Conservation (phyloP, 176 grass and related monocot species). For the Hyparrhenia diplandra region DNA sequence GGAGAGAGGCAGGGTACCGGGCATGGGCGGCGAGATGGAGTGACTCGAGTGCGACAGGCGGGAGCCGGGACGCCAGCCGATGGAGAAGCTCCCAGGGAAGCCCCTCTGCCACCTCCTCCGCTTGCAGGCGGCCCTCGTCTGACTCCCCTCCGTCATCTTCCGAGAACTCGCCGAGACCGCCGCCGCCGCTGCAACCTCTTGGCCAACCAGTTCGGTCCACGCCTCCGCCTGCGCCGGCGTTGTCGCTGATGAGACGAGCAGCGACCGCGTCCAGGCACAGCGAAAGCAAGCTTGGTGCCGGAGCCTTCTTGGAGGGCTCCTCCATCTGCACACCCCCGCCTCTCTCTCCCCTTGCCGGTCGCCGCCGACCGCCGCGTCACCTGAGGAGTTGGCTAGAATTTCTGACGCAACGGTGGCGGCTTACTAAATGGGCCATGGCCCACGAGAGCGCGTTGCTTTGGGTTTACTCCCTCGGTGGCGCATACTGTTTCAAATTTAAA, state of each 20-base stretch:
- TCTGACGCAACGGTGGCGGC: too few relatives aligned
- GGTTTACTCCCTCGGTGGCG: too few relatives aligned
- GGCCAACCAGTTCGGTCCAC: background rate
- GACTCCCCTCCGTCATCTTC: background rate
- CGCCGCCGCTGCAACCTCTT: background rate
- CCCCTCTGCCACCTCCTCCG: background rate
- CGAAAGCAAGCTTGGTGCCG: background rate
- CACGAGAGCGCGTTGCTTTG: too few relatives aligned
- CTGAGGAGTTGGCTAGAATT: too few relatives aligned
- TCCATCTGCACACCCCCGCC: background rate
- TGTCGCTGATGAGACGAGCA: background rate
- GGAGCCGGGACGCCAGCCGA: slow-evolving; percentile 3
- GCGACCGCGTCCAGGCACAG: slow-evolving; percentile 13
- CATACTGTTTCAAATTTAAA: too few relatives aligned
- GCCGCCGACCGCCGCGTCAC: background rate
- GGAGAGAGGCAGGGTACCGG: slow-evolving; percentile 2
- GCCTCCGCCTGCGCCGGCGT: background rate
- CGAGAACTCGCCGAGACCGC: background rate
- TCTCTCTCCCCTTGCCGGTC: background rate
- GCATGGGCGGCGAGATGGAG: slow-evolving; percentile 41
- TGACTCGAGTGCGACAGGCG: slow-evolving; percentile 50
- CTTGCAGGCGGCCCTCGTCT: background rate
- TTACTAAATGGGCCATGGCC: too few relatives aligned
- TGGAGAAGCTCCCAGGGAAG: slow-evolving; percentile 16
- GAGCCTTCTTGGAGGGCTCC: background rate